These are phyloP conservation scores for Podospora anserina DNA, from an alignment of 495 filamentous ascomycete species.

Conservation along the genomic window DNA sequence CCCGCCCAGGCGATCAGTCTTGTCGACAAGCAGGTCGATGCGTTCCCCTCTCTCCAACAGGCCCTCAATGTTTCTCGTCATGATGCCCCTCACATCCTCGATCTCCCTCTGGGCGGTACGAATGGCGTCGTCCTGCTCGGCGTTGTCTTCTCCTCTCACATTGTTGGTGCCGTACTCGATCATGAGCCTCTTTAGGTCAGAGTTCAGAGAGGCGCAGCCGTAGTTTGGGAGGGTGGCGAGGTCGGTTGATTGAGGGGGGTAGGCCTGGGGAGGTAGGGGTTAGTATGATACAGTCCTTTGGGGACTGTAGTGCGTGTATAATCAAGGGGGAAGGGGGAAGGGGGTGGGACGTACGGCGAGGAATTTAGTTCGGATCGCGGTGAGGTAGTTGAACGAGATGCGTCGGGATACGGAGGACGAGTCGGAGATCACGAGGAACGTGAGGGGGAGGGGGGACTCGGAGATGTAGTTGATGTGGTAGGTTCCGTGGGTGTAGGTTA, in stretches of 20 bases:
- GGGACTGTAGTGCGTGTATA: no score
- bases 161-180: constrained; percentile 77
- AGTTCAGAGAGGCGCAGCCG: constrained; percentile 84
- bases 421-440: constrained; percentile 80
- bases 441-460: constrained; percentile 68
- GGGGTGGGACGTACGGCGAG: constrained; percentile 43
- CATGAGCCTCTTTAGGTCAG: constrained; percentile 71
- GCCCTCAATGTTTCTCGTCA: constrained; percentile 98
- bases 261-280: constrained; percentile 27
- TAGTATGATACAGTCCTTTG: no score
- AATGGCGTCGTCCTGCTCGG: constrained; percentile 50
- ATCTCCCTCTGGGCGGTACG: constrained; percentile 81
- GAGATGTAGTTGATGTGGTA: constrained; percentile 96
- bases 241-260: constrained; percentile 62
- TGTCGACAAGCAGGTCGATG: constrained; percentile 93
- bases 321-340: no score
- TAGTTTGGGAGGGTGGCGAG: constrained; percentile 81
- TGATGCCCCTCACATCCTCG: constrained; percentile 88
- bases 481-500: constrained; percentile 87
- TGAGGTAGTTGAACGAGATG: constrained; percentile 87
- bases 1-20: constrained; percentile 87
- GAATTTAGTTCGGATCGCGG: constrained; percentile 89
- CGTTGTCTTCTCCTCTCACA: constrained; percentile 62
- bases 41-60: constrained; percentile 91
- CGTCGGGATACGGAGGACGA: constrained; percentile 68